Percentiles rank a stretch among this genome's conserved stretches.
Conservation (phyloP, 331 rosid species). For the Malus hybrid region DNA sequence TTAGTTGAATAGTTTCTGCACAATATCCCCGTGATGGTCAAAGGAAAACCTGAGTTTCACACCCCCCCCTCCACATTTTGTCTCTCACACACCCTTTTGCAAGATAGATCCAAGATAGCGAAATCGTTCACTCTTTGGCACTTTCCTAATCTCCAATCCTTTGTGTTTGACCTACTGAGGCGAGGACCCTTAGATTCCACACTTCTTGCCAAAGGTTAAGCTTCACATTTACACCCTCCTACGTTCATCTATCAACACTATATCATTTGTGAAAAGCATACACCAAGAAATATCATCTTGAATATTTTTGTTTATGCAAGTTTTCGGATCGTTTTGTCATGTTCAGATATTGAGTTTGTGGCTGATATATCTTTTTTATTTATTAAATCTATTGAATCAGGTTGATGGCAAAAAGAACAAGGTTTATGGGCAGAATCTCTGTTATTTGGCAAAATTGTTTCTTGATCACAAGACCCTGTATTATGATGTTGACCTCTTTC, state of each 20-base stretch:
- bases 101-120: too few species aligned
- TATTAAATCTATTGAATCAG: slow-evolving; percentile 36
- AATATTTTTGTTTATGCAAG: not conserved
- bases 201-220: too few species aligned
- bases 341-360: not conserved
- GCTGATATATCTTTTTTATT: slow-evolving; percentile 6
- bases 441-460: slow-evolving; percentile 92
- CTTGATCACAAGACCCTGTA: slow-evolving; percentile 99
- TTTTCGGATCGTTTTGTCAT: not conserved
- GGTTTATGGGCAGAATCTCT: slow-evolving; percentile 97
- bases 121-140: too few species aligned
- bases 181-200: too few species aligned
- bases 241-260: too few species aligned
- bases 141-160: too few species aligned
- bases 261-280: too few species aligned
- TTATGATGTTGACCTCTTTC: slow-evolving; percentile 95
- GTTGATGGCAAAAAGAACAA: slow-evolving; percentile 99
- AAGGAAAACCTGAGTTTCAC: not conserved
- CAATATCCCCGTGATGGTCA: not conserved
- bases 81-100: too few species aligned
- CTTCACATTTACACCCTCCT: too few species aligned
- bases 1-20: slow-evolving; percentile 15
- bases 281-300: too few species aligned
- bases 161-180: too few species aligned
- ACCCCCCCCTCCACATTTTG: too few species aligned